Evolutionary conservation across 352 stramenopile genomes (phyloP).

Genomic region (Phytophthora multivora): DNA sequence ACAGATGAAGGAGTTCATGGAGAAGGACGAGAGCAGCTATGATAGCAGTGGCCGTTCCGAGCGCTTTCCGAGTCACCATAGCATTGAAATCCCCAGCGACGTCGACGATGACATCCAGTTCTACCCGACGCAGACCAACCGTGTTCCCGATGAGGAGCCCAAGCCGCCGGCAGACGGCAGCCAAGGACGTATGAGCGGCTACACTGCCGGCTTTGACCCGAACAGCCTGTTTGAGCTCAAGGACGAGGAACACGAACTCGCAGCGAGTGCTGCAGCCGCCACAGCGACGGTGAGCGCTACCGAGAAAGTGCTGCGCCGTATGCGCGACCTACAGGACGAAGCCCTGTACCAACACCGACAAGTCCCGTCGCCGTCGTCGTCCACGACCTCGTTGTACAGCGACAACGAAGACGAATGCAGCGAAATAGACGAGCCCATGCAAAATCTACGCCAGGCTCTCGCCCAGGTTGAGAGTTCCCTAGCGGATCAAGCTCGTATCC

Average conservation of each 20-base stretch:
- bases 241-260: constrained; percentile 30
- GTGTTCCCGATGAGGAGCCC: constrained; percentile 13
- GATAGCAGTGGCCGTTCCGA: constrained; percentile 20
- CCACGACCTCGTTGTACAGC: constrained; percentile 28
- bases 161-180: constrained; percentile 6
- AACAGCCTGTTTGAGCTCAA: constrained; percentile 46
- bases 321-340: constrained; percentile 39
- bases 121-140: constrained; percentile 36
- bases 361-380: constrained; percentile 26
- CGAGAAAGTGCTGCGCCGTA: constrained; percentile 26
- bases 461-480: constrained; percentile 58
- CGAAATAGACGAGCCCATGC: constrained; percentile 28
- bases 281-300: constrained; percentile 22
- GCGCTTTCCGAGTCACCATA: constrained; percentile 15
- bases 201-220: constrained; percentile 35
- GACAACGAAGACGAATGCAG: constrained; percentile 20
- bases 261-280: constrained; percentile 9
- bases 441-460: constrained; percentile 37
- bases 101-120: constrained; percentile 48
- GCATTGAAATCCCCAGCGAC: constrained; percentile 23
- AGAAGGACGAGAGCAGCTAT: constrained; percentile 34
- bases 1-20: constrained; percentile 33
- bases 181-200: constrained; percentile 19
- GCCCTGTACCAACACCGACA: constrained; percentile 32
- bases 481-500: constrained; percentile 55